These are phyloP conservation scores for Fermentozyma sake DNA, from an alignment of 1,139 yeast genomes.

Conservation along the genomic window DNA sequence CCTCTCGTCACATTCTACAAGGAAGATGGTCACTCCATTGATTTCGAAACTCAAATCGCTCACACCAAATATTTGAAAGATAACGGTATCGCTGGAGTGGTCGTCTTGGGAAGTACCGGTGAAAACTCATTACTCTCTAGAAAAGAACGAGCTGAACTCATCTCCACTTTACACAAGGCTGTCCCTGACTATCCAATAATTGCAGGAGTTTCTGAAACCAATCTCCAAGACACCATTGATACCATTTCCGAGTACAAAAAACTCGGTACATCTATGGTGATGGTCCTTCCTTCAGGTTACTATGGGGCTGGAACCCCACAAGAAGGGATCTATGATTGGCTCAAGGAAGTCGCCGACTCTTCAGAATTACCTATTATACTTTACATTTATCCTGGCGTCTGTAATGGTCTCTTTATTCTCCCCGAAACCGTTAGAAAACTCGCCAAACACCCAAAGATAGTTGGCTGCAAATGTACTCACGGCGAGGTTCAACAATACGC, in stretches of 20 bases:
- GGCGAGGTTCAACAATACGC: slow-evolving; percentile 9
- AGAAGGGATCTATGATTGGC: slow-evolving; percentile 41
- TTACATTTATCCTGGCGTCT: slow-evolving; percentile 49
- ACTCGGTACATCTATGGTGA: slow-evolving; percentile 42
- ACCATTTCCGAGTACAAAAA: slow-evolving; percentile 31
- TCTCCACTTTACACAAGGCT: slow-evolving; percentile 28
- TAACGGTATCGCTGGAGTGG: slow-evolving; percentile 30
- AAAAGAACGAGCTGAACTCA: slow-evolving; percentile 32
- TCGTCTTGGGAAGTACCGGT: slow-evolving; percentile 39
- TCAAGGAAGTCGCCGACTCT: slow-evolving; percentile 38
- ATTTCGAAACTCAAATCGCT: slow-evolving; percentile 26
- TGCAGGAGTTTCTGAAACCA: slow-evolving; percentile 43
- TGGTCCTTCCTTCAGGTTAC: slow-evolving; percentile 44
- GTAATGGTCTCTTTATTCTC: slow-evolving; percentile 29
- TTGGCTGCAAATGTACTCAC: slow-evolving; percentile 46
- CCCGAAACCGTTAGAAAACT: slow-evolving; percentile 27
- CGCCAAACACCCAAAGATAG: slow-evolving; percentile 39
- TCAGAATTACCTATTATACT: slow-evolving; percentile 42
- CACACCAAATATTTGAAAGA: slow-evolving; percentile 29
- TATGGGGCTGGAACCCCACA: slow-evolving; percentile 40
- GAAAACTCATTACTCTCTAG: slow-evolving; percentile 44
- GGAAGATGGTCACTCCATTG: slow-evolving; percentile 23
- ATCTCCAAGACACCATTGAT: slow-evolving; percentile 35
- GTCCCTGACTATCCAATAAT: slow-evolving; percentile 36
- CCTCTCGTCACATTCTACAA: slow-evolving; percentile 39